A percentile compares a stretch with the other conserved stretches of the same genome.
Conservation (phyloP, 1,284 basidiomycete genomes). For the Ustilago cynodontis region DNA sequence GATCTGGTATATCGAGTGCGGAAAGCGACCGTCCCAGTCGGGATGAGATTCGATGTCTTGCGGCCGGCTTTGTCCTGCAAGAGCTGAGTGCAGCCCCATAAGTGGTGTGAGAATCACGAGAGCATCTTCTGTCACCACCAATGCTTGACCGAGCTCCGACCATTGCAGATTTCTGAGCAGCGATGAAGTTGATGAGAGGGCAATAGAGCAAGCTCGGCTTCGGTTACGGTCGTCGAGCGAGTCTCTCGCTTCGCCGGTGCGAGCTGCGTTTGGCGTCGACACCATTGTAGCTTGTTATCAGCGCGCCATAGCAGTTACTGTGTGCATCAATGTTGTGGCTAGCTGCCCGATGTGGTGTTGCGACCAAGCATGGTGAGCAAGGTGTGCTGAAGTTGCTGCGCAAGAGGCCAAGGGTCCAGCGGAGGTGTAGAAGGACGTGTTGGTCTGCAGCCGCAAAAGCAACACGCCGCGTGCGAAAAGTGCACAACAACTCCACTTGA, state of each 20-base stretch:
- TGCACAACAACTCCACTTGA: constrained; percentile 24
- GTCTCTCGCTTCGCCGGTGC: background rate
- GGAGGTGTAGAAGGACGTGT: constrained; percentile 20
- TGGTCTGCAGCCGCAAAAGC: constrained; percentile 18
- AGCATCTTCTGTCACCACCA: constrained; percentile 37
- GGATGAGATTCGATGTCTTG: constrained; percentile 45
- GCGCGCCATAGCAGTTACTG: background rate
- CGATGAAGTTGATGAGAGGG: constrained; percentile 24
- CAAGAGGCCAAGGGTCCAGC: background rate
- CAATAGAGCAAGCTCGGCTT: constrained; percentile 32
- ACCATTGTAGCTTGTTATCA: background rate
- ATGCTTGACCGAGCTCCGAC: constrained; percentile 42
- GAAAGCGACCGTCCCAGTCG: constrained; percentile 36
- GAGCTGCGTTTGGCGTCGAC: background rate
- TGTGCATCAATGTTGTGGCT: background rate
- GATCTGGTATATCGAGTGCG: constrained; percentile 42
- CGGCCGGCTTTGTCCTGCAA: constrained; percentile 19
- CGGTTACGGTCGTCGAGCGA: constrained; percentile 1
- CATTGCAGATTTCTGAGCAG: constrained; percentile 36
- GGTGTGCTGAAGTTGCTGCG: background rate
- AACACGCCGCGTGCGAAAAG: constrained; percentile 23
- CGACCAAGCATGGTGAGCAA: background rate
- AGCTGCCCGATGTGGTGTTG: background rate
- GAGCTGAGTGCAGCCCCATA: constrained; percentile 19
- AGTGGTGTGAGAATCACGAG: constrained; percentile 36